phyloP scores from a whole-genome alignment of 2,329 filamentous ascomycete species.

The Pseudocercospora fuligena region DNA sequence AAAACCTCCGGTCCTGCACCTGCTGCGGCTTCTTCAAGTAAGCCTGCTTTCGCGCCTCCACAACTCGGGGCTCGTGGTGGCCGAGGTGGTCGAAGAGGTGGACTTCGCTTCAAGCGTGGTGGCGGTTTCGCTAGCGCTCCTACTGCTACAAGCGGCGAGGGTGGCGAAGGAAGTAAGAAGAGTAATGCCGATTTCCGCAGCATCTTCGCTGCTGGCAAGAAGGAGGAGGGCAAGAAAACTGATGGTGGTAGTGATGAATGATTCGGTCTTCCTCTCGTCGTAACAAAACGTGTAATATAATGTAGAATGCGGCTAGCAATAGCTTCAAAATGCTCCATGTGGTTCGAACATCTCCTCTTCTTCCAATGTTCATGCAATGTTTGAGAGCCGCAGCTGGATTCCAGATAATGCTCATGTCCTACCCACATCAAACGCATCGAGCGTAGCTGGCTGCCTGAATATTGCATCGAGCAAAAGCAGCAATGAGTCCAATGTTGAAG shows the following conservation, averaged over 20 bases:
- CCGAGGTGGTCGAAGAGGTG: conserved; percentile 52
- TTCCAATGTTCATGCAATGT: background rate
- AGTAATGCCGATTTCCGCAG: conserved; percentile 64
- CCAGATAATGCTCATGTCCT: background rate
- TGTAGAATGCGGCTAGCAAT: conserved; percentile 1
- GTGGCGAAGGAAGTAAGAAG: conserved; percentile 47
- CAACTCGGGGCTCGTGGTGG: conserved; percentile 50
- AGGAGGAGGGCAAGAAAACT: conserved; percentile 30
- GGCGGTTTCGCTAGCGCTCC: conserved; percentile 36
- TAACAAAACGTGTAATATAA: background rate
- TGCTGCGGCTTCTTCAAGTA: conserved; percentile 31
- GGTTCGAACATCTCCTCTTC: background rate
- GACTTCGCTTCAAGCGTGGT: conserved; percentile 55
- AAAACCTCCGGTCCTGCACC: conserved; percentile 42
- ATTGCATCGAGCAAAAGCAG: background rate
- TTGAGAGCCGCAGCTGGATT: background rate
- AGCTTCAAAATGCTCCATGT: background rate
- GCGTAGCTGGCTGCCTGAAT: background rate
- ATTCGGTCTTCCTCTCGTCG: background rate
- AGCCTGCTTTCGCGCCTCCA: conserved; percentile 26
- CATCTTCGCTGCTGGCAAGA: conserved; percentile 54
- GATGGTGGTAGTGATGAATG: conserved; percentile 24
- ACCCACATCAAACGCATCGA: background rate
- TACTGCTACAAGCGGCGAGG: conserved; percentile 21
- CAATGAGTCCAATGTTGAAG: background rate